Conservation (phyloP, 1,284 basidiomycete species). For the Ganoderma boninense region DNA sequence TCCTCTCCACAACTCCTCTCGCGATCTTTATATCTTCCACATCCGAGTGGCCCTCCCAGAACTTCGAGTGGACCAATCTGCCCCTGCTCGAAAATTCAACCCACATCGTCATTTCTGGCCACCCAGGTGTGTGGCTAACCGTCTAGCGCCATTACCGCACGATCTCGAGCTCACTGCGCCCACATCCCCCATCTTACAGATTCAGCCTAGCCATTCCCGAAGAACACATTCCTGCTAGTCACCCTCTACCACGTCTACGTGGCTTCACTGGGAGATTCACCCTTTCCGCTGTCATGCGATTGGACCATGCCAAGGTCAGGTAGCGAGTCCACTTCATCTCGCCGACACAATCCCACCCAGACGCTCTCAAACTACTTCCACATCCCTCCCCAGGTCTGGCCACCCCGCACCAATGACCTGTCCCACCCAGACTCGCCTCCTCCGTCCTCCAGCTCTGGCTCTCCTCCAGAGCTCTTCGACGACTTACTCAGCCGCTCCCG, state of each 20-base stretch:
- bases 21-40: background rate
- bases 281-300: constrained; percentile 6
- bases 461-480: constrained; percentile 13
- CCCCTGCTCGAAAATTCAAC: background rate
- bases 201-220: background rate
- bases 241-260: background rate
- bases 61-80: background rate
- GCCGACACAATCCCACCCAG: constrained; percentile 27
- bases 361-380: constrained; percentile 25
- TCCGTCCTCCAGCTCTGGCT: background rate
- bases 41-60: background rate
- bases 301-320: constrained; percentile 28
- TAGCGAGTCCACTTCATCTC: constrained; percentile 28
- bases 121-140: constrained; percentile 1
- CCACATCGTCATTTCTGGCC: background rate
- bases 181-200: background rate
- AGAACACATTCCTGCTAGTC: background rate
- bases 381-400: constrained; percentile 22
- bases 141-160: background rate
- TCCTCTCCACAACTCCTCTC: background rate
- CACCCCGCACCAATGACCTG: constrained; percentile 3
- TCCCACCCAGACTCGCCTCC: constrained; percentile 8
- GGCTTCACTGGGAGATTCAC: background rate
- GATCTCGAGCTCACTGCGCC: background rate
- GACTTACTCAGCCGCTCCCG: constrained; percentile 18